phyloP scores from a whole-genome alignment of 805 yeast genomes.

The Metschnikowia drakensbergensis region DNA sequence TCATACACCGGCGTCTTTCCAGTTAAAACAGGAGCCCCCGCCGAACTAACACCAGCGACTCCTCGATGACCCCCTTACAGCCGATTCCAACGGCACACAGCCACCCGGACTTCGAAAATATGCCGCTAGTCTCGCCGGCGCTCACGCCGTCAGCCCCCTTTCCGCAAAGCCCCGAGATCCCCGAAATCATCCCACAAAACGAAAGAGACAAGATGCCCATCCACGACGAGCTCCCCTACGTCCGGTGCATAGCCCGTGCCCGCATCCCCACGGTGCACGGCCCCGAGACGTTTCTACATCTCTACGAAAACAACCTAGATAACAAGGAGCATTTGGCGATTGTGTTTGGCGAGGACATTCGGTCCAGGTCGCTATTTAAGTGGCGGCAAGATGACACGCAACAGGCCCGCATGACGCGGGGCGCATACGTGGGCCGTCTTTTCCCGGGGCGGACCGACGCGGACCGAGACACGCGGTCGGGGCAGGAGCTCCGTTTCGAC shows the following conservation, averaged over 20 bases:
- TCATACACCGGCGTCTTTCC: background rate
- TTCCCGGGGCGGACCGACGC: conserved; percentile 81
- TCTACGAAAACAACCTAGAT: conserved; percentile 83
- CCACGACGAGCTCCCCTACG: conserved; percentile 62
- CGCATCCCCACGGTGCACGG: conserved; percentile 95
- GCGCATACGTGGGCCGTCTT: conserved; percentile 89
- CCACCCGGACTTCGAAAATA: conserved; percentile 9
- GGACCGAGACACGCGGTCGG: conserved; percentile 46
- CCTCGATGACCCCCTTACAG: conserved; percentile 9
- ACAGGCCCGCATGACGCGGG: conserved; percentile 95
- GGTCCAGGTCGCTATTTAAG: conserved; percentile 69
- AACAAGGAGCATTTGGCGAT: conserved; percentile 94
- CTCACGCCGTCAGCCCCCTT: conserved; percentile 13
- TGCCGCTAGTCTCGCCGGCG: conserved; percentile 20
- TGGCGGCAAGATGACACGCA: conserved; percentile 70
- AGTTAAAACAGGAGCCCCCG: background rate
- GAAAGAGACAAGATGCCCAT: conserved; percentile 35
- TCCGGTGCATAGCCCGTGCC: conserved; percentile 88
- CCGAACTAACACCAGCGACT: background rate
- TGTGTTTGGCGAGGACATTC: conserved; percentile 89
- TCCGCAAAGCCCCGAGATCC: conserved; percentile 10
- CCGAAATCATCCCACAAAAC: conserved; percentile 18
- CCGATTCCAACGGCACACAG: conserved; percentile 9
- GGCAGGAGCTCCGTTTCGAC: conserved; percentile 30
- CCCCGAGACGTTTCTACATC: conserved; percentile 87